Conservation (phyloP, 345 rosid genomes). For the Syzygium aqueum region DNA sequence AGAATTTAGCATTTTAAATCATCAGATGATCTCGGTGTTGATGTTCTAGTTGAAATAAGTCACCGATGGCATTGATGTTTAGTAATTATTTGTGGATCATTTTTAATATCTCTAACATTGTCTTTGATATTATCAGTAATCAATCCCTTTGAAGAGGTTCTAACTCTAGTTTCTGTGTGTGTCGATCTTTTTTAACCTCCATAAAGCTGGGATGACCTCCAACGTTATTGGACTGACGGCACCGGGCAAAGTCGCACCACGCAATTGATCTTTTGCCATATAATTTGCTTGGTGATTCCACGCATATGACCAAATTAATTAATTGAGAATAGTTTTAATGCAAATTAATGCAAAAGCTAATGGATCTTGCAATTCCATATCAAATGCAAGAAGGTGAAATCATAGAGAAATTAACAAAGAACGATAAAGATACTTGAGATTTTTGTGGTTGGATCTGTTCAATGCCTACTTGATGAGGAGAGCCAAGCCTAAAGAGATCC, state of each 20-base stretch:
- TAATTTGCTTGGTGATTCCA: not conserved
- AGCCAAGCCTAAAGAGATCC: too few relatives aligned
- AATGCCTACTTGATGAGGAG: too few relatives aligned
- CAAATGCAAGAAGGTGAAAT: not conserved
- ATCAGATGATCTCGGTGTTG: not conserved
- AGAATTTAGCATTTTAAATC: not conserved
- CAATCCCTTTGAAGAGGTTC: not conserved
- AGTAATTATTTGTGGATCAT: not conserved
- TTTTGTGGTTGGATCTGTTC: too few relatives aligned
- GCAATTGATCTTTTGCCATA: not conserved
- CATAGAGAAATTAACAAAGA: not conserved
- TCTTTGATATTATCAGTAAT: not conserved
- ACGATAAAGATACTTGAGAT: too few relatives aligned
- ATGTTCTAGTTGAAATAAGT: not conserved
- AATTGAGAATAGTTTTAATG: not conserved
- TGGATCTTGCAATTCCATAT: not conserved
- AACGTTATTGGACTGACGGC: not conserved
- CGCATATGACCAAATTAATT: not conserved
- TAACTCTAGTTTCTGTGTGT: not conserved
- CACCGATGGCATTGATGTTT: not conserved
- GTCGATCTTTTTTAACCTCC: not conserved
- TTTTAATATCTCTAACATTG: not conserved
- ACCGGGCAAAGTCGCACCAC: not conserved
- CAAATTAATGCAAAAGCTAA: not conserved
- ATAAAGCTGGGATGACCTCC: not conserved